These are phyloP conservation scores for Nematocida sp. DNA, from an alignment of 371 early-diverging fungal genomes.

Conservation along the genomic window DNA sequence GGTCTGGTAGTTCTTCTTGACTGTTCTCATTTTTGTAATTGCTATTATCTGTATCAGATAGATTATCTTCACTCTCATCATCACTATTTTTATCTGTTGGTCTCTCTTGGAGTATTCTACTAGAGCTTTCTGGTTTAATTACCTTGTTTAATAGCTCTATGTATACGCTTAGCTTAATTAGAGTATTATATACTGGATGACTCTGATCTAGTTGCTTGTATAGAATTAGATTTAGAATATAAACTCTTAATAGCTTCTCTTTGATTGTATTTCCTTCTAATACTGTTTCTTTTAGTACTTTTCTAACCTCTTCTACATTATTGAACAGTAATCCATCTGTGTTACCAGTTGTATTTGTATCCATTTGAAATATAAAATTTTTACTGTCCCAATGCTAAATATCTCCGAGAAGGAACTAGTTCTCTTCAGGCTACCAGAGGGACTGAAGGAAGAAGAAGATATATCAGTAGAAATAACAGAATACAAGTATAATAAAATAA, in stretches of 20 bases:
- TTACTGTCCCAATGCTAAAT: background rate
- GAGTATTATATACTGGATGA: constrained; percentile 33
- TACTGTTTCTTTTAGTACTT: background rate
- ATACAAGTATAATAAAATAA: background rate
- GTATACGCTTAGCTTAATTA: constrained; percentile 48
- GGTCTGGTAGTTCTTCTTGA: background rate
- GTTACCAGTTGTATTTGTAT: background rate
- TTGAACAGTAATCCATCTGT: constrained; percentile 15
- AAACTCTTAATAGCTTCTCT: constrained; percentile 37
- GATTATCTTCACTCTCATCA: background rate
- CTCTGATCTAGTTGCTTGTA: constrained; percentile 36
- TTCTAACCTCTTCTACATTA: constrained; percentile 36
- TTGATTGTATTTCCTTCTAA: constrained; percentile 22
- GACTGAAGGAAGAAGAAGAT: no score
- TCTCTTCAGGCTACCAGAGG: constrained; percentile 10
- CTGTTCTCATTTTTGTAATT: background rate
- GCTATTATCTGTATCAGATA: background rate
- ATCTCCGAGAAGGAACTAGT: background rate
- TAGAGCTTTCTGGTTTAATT: background rate
- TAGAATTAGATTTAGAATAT: constrained; percentile 44
- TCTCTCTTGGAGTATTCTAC: constrained; percentile 25
- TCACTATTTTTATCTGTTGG: background rate
- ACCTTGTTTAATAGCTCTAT: constrained; percentile 41
- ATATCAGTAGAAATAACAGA: constrained; percentile 12
- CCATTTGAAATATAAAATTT: background rate